Evolutionary conservation across 176 grass and related monocot species (phyloP), one percentile per base, ranked within the genome.

Genomic region (Carex myosuroides): DNA sequence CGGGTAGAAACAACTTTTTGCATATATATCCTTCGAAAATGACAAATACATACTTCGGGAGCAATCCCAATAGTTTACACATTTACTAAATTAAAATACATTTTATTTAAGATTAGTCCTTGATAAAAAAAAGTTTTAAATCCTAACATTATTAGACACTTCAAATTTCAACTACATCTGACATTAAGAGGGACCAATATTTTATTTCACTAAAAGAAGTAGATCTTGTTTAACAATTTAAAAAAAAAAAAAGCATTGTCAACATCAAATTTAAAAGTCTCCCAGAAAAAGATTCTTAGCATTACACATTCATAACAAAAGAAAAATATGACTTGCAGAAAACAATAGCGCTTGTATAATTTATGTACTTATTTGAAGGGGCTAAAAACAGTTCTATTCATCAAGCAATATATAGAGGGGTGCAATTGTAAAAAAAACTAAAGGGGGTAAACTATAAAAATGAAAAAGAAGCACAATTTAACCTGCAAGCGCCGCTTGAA

Each of bases 401-500:
- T 67, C 2, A 3, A 29, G 30, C 5, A 58, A 21, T 70, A 39
- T 4, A 41, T 14, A 71, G 10, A 50, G 44, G 70, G 20, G 12
- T 2, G 11, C 39, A 59, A 17, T 52, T 22, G 0, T 17, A 17
- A 46, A 60, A 9, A 26, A 66, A 3, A 6, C 20, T 29, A 4
- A 32, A 53, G 1, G 50, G 48, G 46, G 52, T 33, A 17, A 18
- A 18, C 2, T 60, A 3, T 57, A 57, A 50, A 79, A 79, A 2
- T 16, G 17, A 16, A 18, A 20, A 66, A 53, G 20, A 65, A 54
- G 5, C 1, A 76, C 3, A 76, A 55, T 14, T 13, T 17, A 52
- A 88, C 87, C 87, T 88, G 81, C 26, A 69, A 88, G 71, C 12
- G 81, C 87, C 69, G 81, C 72, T 88, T 80, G 81, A 48, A 88